These are phyloP conservation scores for Trichoderma oligosporum DNA, from an alignment of 2,329 filamentous ascomycete species.

Conservation along the genomic window DNA sequence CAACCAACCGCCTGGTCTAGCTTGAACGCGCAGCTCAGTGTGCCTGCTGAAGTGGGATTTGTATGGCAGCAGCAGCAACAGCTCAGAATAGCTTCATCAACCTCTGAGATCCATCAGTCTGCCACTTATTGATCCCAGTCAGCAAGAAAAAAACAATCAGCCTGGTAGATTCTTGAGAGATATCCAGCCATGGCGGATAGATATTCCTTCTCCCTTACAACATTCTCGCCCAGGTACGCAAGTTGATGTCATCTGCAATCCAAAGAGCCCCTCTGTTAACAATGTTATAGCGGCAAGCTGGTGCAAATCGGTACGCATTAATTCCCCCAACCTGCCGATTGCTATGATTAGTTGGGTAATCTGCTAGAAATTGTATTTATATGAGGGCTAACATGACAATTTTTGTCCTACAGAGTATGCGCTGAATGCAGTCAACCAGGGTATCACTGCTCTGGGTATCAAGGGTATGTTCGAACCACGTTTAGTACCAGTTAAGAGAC, in stretches of 20 bases:
- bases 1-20: slow-evolving; percentile 23
- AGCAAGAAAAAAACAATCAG: slow-evolving; percentile 17
- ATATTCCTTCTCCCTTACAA: slow-evolving; percentile 99
- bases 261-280: slow-evolving; percentile 26
- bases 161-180: slow-evolving; percentile 8
- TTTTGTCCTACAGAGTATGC: slow-evolving; percentile 74
- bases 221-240: slow-evolving; percentile 95
- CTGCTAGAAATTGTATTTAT: not conserved
- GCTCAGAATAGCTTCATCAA: slow-evolving; percentile 32
- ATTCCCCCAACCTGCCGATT: not conserved
- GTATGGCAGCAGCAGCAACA: slow-evolving; percentile 33
- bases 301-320: slow-evolving; percentile 76
- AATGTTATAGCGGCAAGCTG: slow-evolving; percentile 83
- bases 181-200: slow-evolving; percentile 78
- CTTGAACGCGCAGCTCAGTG: slow-evolving; percentile 39
- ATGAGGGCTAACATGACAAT: slow-evolving; percentile 12
- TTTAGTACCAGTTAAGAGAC: too few species aligned
- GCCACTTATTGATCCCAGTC: slow-evolving; percentile 15
- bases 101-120: slow-evolving; percentile 25
- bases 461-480: too few species aligned
- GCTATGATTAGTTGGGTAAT: not conserved
- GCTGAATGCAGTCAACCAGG: slow-evolving; percentile 97
- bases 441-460: slow-evolving; percentile 96
- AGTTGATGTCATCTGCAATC: slow-evolving; percentile 11
- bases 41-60: slow-evolving; percentile 32